phyloP scores from a whole-genome alignment of 345 rosid genomes.

The Noccaea caerulescens region DNA sequence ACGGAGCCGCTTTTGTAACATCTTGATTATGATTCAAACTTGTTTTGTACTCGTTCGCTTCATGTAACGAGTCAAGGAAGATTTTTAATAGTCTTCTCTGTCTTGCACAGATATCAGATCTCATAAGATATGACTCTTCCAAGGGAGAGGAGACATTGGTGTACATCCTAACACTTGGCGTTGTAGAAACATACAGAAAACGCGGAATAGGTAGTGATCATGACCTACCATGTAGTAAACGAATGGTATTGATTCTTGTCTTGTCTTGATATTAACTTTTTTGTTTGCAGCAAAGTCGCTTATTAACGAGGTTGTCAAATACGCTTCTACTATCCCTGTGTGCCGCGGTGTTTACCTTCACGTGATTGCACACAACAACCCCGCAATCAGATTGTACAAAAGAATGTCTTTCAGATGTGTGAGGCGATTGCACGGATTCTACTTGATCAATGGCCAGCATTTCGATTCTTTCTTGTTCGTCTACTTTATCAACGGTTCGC shows the following conservation, averaged over 20 bases:
- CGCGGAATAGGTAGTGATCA: constrained; percentile 71
- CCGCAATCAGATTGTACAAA: constrained; percentile 83
- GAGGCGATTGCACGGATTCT: constrained; percentile 73
- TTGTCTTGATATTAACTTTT: constrained; percentile 12
- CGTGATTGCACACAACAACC: constrained; percentile 84
- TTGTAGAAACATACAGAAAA: constrained; percentile 75
- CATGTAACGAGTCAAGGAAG: not conserved
- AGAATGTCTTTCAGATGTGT: constrained; percentile 87
- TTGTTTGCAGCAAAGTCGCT: constrained; percentile 67
- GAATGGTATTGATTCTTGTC: not conserved
- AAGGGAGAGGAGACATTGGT: constrained; percentile 79
- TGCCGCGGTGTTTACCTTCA: constrained; percentile 93
- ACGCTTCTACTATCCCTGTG: constrained; percentile 63
- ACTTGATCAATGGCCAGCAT: constrained; percentile 77
- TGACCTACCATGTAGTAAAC: constrained; percentile 16
- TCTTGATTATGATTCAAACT: constrained; percentile 4
- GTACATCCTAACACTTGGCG: constrained; percentile 91
- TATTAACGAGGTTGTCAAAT: constrained; percentile 75
- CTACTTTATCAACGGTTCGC: constrained; percentile 78
- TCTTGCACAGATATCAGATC: constrained; percentile 75
- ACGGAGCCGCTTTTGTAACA: not conserved
- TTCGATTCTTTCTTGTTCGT: constrained; percentile 84
- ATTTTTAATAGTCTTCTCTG: not conserved
- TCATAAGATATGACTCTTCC: constrained; percentile 67
- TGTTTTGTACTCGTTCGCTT: not conserved